Conservation (phyloP, 2,329 filamentous ascomycete species). For the Penicillium freii region DNA sequence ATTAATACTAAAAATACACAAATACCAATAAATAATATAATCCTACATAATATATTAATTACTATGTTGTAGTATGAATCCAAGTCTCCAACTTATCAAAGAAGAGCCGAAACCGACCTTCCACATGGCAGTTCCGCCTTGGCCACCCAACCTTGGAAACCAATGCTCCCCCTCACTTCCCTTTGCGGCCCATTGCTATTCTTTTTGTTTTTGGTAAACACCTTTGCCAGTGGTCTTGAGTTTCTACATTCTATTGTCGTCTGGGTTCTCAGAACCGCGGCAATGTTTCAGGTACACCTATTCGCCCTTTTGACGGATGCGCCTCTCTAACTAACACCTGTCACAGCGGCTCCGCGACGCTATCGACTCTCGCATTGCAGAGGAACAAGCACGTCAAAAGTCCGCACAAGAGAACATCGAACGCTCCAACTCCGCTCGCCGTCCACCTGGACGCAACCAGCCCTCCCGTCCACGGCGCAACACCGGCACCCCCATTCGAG, state of each 20-base stretch:
- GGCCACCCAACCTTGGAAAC: constrained; percentile 1
- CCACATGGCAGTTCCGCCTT: constrained; percentile 15
- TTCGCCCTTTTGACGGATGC: background rate
- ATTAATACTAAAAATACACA: background rate
- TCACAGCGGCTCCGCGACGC: constrained; percentile 74
- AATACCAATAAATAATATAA: background rate
- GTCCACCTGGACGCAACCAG: constrained; percentile 32
- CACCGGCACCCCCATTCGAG: constrained; percentile 50
- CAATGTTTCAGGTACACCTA: constrained; percentile 27
- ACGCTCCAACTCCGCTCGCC: constrained; percentile 46
- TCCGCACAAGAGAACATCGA: constrained; percentile 45
- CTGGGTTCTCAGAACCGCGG: constrained; percentile 21
- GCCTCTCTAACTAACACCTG: background rate
- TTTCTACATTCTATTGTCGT: constrained; percentile 16
- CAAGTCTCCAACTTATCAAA: background rate
- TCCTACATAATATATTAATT: too few species aligned
- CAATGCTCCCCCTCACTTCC: constrained; percentile 21
- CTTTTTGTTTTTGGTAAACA: constrained; percentile 5
- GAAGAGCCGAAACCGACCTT: background rate
- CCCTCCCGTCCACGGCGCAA: constrained; percentile 36
- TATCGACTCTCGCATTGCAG: constrained; percentile 82
- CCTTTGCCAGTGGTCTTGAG: constrained; percentile 7
- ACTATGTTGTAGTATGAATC: too few species aligned
- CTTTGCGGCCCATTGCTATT: constrained; percentile 11
- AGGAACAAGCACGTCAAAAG: constrained; percentile 82